Evolutionary conservation across 179 eudicot species (phyloP).

Genomic region (Beta corolliflora): DNA sequence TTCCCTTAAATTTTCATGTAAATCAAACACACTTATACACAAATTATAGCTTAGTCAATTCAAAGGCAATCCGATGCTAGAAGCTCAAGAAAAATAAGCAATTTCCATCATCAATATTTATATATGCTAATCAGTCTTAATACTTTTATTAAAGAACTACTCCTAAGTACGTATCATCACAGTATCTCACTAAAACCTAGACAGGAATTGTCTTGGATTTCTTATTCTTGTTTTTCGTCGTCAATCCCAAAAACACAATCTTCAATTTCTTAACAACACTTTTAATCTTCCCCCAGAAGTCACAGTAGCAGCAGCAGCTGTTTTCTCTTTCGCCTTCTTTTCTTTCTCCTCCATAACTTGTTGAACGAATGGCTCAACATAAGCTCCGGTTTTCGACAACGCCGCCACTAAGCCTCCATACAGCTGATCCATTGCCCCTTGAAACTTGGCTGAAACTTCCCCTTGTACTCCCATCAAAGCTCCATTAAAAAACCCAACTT

Average conservation of each 20-base stretch:
- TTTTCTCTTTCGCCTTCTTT: conserved; percentile 17
- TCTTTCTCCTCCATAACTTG: conserved; percentile 17
- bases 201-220: conserved; percentile 16
- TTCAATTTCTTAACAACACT: conserved; percentile 12
- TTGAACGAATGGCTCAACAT: conserved; percentile 24
- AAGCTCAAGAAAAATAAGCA: too few relatives aligned
- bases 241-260: conserved; percentile 5
- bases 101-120: too few relatives aligned
- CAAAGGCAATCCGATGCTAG: too few relatives aligned
- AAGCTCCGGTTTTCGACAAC: conserved; percentile 28
- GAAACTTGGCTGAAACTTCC: conserved; percentile 29
- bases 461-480: not conserved
- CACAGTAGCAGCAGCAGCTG: not conserved
- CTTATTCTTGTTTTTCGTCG: conserved; percentile 8
- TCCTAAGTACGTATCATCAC: too few relatives aligned
- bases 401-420: conserved; percentile 35
- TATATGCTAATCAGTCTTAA: too few relatives aligned
- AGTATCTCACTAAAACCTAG: not conserved
- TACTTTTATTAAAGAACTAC: too few relatives aligned
- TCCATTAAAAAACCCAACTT: conserved; percentile 28
- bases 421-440: conserved; percentile 20
- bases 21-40: too few relatives aligned
- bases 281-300: not conserved
- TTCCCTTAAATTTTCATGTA: too few relatives aligned
- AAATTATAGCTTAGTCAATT: too few relatives aligned